Evolutionary conservation across 345 rosid genomes (phyloP), one percentile per base, ranked within the genome.

Genomic region (Iberis pinnata): DNA sequence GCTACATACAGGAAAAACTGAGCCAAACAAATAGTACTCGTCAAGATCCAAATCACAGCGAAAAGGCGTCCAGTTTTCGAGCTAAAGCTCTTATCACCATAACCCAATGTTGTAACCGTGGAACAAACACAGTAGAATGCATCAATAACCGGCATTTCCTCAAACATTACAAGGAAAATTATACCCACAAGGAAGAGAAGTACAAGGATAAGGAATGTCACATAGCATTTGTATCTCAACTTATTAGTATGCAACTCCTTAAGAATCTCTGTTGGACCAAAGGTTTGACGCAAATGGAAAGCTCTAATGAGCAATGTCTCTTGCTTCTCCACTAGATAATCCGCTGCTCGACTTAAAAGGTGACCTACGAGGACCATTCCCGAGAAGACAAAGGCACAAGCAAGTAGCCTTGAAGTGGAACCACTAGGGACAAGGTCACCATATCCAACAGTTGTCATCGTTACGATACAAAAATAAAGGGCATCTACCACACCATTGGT

Each of bases 381-480:
- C 0, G 74, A 14, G 75, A 87, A 92, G 66, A 92, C 96, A 70
- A 75, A 90, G 11, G 70, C 68, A 56, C 86, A 84, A 43, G 93
- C 84, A 13, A 92, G 80, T 43, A 92, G 74, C 58, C 84, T 84
- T 0, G 79, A 54, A n/a, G 58, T 33, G 41, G 50, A 53, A 37
- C 76, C 83, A 33, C 50, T 53, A 8, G 96, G 98, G 26, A 84
- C 88, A 7, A 92, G 89, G 78, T 92, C 98, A 27, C 98, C 96
- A 43, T 92, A 92, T 49, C 98, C 96, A 17, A 92, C 92, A 0
- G 89, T 84, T 31, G 98, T 92, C 98, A 92, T 87, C 2, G 95
- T 92, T 14, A 84, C 95, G 0, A 84, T 56, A 49, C 86, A 79
- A 66, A 87, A 84, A 57, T 87, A 92, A 14, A 83, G 10, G 9